Percentiles rank a stretch among this genome's conserved stretches.
These are phyloP conservation scores for Scutellaria baicalensis DNA, from an alignment of 257 asterid genomes.

Conservation along the genomic window DNA sequence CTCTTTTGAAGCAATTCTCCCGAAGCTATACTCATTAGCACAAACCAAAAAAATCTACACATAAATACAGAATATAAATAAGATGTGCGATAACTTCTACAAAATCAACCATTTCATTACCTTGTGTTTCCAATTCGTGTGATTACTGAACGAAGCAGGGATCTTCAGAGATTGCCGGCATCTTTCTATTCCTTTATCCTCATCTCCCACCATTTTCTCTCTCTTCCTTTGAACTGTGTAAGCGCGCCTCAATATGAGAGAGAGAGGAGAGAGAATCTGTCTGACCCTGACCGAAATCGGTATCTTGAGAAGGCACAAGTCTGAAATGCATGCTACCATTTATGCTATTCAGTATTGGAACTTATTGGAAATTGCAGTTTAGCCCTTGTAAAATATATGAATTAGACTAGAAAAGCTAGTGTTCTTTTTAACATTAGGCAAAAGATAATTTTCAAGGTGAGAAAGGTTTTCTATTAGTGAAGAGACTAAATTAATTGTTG, in stretches of 20 bases:
- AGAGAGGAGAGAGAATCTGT: background rate
- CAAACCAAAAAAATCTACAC: background rate
- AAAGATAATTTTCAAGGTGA: too few relatives aligned
- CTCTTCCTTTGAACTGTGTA: background rate
- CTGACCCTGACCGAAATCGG: background rate
- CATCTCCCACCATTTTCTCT: slow-evolving; percentile 42
- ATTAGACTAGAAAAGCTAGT: too few relatives aligned
- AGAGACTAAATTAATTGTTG: too few relatives aligned
- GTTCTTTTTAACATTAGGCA: too few relatives aligned
- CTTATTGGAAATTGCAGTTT: background rate
- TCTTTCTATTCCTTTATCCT: slow-evolving; percentile 17
- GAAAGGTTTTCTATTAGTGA: too few relatives aligned
- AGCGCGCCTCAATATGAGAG: background rate
- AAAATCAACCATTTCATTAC: slow-evolving; percentile 22
- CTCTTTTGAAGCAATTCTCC: slow-evolving; percentile 81
- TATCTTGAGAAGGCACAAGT: background rate
- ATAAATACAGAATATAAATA: background rate
- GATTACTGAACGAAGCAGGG: slow-evolving; percentile 39
- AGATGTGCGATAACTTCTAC: background rate
- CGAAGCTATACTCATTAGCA: slow-evolving; percentile 49
- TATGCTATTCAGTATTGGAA: background rate
- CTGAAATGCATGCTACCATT: background rate
- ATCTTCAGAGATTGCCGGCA: slow-evolving; percentile 47
- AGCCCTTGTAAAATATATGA: background rate
- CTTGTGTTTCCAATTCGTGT: slow-evolving; percentile 71